Percentiles rank a stretch among this genome's conserved stretches.
These are phyloP conservation scores for Daldinia bambusicola DNA, from an alignment of 495 filamentous ascomycete genomes.

Conservation along the genomic window DNA sequence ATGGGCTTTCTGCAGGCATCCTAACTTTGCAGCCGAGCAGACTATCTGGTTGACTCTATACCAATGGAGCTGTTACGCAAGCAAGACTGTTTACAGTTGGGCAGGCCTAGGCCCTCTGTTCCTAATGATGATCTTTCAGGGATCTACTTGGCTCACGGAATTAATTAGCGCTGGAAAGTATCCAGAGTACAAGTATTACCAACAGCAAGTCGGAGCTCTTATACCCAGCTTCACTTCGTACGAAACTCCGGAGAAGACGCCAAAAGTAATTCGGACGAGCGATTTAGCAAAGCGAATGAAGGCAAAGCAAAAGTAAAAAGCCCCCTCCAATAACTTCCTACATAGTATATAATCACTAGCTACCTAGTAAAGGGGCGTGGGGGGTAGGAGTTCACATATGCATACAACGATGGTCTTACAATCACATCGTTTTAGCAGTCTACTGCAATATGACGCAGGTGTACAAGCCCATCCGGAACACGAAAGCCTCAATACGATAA, in stretches of 20 bases:
- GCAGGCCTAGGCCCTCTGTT: conserved; percentile 72
- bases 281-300: conserved; percentile 55
- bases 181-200: conserved; percentile 86
- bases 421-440: conserved; percentile 15
- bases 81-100: conserved; percentile 80
- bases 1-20: conserved; percentile 88
- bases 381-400: conserved; percentile 29
- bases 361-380: conserved; percentile 10
- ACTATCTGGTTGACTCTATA: conserved; percentile 89
- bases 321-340: no score
- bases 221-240: conserved; percentile 68
- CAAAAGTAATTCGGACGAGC: conserved; percentile 59
- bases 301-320: conserved; percentile 51
- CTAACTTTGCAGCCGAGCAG: conserved; percentile 95
- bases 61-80: conserved; percentile 82
- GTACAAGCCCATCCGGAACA: conserved; percentile 22
- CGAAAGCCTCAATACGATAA: conserved; percentile 20
- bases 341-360: conserved; percentile 10
- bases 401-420: conserved; percentile 15
- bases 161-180: conserved; percentile 83
- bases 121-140: conserved; percentile 86
- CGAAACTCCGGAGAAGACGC: conserved; percentile 42
- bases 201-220: conserved; percentile 82
- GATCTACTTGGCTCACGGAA: conserved; percentile 88
- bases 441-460: conserved; percentile 40